These are phyloP conservation scores for Lactarius deliciosus DNA, from an alignment of 768 basidiomycete genomes.

Conservation along the genomic window DNA sequence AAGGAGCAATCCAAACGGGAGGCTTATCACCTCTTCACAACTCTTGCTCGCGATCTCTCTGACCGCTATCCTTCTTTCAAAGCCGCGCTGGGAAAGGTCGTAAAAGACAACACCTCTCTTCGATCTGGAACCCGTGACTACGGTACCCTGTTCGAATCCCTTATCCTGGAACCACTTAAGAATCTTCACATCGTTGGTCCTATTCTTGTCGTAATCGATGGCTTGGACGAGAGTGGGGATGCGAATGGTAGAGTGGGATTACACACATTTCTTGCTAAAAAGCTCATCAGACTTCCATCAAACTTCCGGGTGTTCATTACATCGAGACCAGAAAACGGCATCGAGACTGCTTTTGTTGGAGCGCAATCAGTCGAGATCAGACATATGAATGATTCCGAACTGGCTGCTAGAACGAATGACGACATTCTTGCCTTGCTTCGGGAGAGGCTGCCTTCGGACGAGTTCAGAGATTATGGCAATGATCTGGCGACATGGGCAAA, in stretches of 20 bases:
- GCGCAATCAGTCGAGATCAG: neutral
- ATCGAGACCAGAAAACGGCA: neutral
- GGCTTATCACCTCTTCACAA: neutral
- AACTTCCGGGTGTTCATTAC: neutral
- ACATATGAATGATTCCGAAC: neutral
- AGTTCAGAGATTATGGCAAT: too few relatives aligned
- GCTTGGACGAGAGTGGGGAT: slow-evolving; percentile 4
- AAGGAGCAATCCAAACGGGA: neutral
- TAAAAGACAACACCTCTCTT: neutral
- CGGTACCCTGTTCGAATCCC: neutral
- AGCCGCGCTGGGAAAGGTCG: neutral
- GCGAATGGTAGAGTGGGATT: neutral
- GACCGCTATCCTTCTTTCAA: slow-evolving; percentile 1
- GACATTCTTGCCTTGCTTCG: neutral
- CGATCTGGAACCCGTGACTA: neutral
- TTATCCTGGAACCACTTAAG: neutral
- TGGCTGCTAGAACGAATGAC: neutral
- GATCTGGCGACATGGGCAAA: too few relatives aligned
- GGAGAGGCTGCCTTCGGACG: neutral
- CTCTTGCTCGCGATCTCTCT: neutral
- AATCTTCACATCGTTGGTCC: neutral
- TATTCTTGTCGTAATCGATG: neutral
- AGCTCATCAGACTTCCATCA: neutral
- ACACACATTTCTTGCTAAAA: neutral
- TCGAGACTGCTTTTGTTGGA: neutral